These are phyloP conservation scores for Neodidymelliopsis sp. DNA, from an alignment of 2,329 filamentous ascomycete genomes.

Conservation along the genomic window DNA sequence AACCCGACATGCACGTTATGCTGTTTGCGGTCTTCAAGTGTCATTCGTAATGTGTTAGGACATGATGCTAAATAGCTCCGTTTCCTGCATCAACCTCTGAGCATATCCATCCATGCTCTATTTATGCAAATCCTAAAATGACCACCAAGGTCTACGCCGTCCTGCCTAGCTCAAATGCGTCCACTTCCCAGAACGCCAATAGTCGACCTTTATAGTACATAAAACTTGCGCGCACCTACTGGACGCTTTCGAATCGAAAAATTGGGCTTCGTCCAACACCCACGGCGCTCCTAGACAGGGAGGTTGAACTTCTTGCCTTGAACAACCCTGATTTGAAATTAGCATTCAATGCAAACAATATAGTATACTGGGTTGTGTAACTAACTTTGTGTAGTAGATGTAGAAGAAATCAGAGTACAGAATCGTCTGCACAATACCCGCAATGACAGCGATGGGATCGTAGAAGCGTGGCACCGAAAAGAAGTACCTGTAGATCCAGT, in stretches of 20 bases:
- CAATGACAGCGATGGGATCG: slow-evolving; percentile 86
- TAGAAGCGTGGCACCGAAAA: slow-evolving; percentile 72
- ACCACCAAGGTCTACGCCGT: neutral
- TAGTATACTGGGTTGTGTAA: slow-evolving; percentile 15
- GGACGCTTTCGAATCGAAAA: slow-evolving; percentile 7
- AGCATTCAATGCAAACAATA: slow-evolving; percentile 5
- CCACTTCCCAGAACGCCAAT: slow-evolving; percentile 14
- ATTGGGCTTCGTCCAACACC: neutral
- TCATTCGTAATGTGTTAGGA: slow-evolving; percentile 1
- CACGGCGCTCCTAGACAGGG: slow-evolving; percentile 52
- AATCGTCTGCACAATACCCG: slow-evolving; percentile 90
- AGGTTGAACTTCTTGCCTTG: slow-evolving; percentile 64
- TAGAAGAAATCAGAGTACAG: slow-evolving; percentile 99
- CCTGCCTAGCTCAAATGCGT: neutral
- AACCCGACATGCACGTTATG: neutral
- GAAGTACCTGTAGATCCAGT: slow-evolving; percentile 94
- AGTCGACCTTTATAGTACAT: slow-evolving; percentile 19
- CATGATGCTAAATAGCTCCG: slow-evolving; percentile 4
- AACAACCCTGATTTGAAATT: slow-evolving; percentile 52
- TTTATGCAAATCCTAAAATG: slow-evolving; percentile 15
- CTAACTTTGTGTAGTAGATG: slow-evolving; percentile 96
- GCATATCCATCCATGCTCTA: neutral
- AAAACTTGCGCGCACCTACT: slow-evolving; percentile 11
- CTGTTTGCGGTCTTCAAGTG: neutral
- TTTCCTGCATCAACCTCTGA: neutral